Evolutionary conservation across 2,329 filamentous ascomycete genomes (phyloP), one percentile per base, ranked within the genome.

Genomic region (Emergomyces pasteurianus): DNA sequence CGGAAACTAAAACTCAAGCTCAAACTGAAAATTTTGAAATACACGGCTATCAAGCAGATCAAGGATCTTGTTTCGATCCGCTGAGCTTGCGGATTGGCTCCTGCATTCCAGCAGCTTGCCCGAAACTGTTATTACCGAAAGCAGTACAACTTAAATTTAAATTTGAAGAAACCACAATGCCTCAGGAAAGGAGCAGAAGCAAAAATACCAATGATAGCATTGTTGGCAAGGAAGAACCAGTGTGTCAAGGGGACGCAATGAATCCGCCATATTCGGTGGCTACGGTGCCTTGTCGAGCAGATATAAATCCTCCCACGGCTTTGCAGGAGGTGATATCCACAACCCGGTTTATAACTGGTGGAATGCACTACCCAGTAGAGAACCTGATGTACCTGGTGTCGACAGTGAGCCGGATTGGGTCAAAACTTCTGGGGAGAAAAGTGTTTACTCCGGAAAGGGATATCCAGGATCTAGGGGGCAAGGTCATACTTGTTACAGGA

Each of bases 401-500:
- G 21, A 58, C 18, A 3, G 14, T 63, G n/a, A 40, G 18, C 3
- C 62, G 62, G 43, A 47, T 62, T 46, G 23, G 28, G 3, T 43
- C 40, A 31, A 56, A 54, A n/a, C 26, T 62, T 4, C n/a, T 58
- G 14, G 61, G 61, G 16, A 43, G 16, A 40, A 56, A 40, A 28
- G 58, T 46, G 16, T 79, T 78, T 63, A 66, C 74, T 8, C 77
- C 80, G 0, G 71, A 74, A 10, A 72, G 67, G 16, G 77, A 81
- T 63, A 76, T 82, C 28, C 67, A 70, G 4, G 73, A 76, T 43
- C 73, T 82, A 18, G 66, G 73, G 1, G 78, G 75, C 49, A 83
- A 80, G 63, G 76, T 81, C 8, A 74, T 82, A 47, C 69, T 82
- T 18, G 70, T 83, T 5, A 82, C 80, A 2, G 81, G 80, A 59